Evolutionary conservation across 148 eudicot species (phyloP).

Genomic region (Rhododendron vialii): DNA sequence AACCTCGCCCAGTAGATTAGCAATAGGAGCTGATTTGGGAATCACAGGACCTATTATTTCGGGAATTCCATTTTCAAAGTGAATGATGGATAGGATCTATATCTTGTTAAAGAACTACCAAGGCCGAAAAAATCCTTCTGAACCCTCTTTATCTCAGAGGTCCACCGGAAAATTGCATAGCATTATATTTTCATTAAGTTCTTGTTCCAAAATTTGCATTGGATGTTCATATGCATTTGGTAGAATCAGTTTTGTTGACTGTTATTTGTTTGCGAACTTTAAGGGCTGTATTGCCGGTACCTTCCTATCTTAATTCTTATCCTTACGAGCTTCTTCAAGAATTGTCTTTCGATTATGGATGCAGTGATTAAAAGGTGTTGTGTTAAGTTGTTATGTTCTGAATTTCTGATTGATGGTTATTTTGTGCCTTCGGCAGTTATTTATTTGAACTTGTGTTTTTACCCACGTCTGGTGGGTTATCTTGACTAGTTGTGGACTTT

Average conservation of each 20-base stretch:
- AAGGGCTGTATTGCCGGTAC: background rate
- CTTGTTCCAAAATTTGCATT: background rate
- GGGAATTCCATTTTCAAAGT: background rate
- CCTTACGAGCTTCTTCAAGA: background rate
- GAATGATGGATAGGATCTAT: background rate
- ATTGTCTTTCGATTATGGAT: background rate
- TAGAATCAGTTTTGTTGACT: background rate
- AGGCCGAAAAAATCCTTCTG: background rate
- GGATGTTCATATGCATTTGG: background rate
- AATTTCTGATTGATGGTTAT: conserved; percentile 2
- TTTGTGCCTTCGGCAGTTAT: background rate
- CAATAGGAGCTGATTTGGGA: background rate
- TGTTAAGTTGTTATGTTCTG: background rate
- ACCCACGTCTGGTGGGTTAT: background rate
- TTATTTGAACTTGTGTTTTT: background rate
- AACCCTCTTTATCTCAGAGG: background rate
- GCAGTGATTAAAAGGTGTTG: background rate
- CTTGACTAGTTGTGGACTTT: background rate
- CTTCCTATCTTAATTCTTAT: background rate
- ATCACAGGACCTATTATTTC: background rate
- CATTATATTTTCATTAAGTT: background rate
- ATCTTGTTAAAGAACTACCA: background rate
- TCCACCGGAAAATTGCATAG: background rate
- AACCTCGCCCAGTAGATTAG: background rate
- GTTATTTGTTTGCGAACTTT: background rate